phyloP scores from a whole-genome alignment of 2,329 filamentous ascomycete genomes.

The Microcera coccophila region DNA sequence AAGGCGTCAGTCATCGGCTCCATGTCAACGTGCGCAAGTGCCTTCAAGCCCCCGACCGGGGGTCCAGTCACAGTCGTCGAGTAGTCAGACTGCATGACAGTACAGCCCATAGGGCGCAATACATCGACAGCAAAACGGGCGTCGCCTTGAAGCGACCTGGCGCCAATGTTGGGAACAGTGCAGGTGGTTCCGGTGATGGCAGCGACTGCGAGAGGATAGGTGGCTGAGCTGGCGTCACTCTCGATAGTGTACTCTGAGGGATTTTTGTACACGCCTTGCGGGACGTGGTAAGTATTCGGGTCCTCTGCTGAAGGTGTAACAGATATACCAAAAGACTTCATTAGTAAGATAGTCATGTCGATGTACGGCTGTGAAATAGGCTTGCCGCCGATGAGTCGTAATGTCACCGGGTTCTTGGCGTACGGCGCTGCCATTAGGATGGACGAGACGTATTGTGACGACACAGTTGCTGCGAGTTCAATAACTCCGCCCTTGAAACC shows the following conservation, averaged over 20 bases:
- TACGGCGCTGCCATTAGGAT: constrained; percentile 96
- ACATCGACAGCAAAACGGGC: constrained; percentile 91
- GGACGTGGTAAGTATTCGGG: constrained; percentile 89
- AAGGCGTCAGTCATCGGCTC: constrained; percentile 99
- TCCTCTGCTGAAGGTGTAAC: constrained; percentile 75
- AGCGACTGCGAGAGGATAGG: constrained; percentile 89
- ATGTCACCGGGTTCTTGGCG: constrained; percentile 86
- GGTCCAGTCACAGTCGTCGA: constrained; percentile 94
- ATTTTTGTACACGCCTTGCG: constrained; percentile 76
- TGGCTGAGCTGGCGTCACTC: constrained; percentile 96
- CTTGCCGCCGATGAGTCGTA: constrained; percentile 90
- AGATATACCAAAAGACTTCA: constrained; percentile 82
- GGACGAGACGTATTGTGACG: constrained; percentile 98
- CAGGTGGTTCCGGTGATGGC: constrained; percentile 95
- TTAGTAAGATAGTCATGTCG: constrained; percentile 98
- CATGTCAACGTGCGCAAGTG: constrained; percentile 86
- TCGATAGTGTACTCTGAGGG: constrained; percentile 85
- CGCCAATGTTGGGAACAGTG: constrained; percentile 94
- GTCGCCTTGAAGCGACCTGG: constrained; percentile 87
- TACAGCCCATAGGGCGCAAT: constrained; percentile 87
- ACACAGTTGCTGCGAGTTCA: constrained; percentile 89
- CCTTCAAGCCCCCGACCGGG: constrained; percentile 65
- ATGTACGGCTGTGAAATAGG: constrained; percentile 97
- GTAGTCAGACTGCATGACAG: constrained; percentile 74
- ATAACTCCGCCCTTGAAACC: constrained; percentile 85